Evolutionary conservation across 192 early-diverging fungal species (phyloP), one percentile per base, ranked within the genome.

Genomic region (Entrophospora sp.): DNA sequence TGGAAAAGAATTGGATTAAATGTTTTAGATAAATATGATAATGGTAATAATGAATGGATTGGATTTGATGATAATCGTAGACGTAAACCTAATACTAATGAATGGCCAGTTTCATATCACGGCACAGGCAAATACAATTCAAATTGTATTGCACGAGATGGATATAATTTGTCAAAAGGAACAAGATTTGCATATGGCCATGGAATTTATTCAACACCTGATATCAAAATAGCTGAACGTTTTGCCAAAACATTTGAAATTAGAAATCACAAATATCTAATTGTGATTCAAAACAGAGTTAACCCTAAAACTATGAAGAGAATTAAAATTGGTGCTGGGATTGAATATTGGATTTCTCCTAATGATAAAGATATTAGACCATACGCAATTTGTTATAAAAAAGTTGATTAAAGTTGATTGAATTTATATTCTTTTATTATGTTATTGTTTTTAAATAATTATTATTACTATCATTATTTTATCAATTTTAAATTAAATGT

Each of bases 41-140:
- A n/a, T n/a, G n/a, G n/a, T n/a, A n/a, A n/a, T n/a, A n/a, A n/a
- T n/a, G n/a, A n/a, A n/a, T n/a, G n/a, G n/a, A n/a, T n/a, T n/a
- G n/a, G n/a, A n/a, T n/a, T n/a, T n/a, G n/a, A n/a, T n/a, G n/a
- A n/a, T n/a, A n/a, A n/a, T n/a, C n/a, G n/a, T n/a, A n/a, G 38
- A 6, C 38, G 14, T n/a, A n/a, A 9, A 24, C 18, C 48, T 24
- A 22, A 49, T 49, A 24, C 48, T 7, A 56, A 27, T 34, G 53
- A 56, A 56, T 56, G 53, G 53, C 53, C 53, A 28, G 53, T 56
- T 18, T 56, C 53, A 22, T 56, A 56, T 30, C 53, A 56, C 28
- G 53, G 53, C 5, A 56, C 53, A 3, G 53, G 14, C 5, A 56
- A 56, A 34, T 8, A 13, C n/a, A 34, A 56, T 9, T 4, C 5